Percentiles rank a stretch among this genome's conserved stretches.
Evolutionary conservation across 768 basidiomycete species (phyloP).

Genomic region (Boletus speciosus): DNA sequence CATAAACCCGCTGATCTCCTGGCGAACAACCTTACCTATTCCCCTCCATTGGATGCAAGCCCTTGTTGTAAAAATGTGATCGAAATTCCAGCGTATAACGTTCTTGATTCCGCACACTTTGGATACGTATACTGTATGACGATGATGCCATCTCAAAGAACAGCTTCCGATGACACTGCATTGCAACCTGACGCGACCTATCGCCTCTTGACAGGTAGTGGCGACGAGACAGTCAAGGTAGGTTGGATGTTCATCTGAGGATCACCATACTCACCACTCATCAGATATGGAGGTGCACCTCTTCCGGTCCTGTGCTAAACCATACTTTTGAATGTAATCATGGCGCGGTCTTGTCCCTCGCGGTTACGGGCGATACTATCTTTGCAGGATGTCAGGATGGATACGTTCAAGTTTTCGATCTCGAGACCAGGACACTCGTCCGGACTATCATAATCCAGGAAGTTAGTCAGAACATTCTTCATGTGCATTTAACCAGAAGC

Average conservation of each 20-base stretch:
- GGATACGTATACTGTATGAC: conserved; percentile 91
- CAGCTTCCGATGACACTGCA: conserved; percentile 33
- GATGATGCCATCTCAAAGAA: conserved; percentile 39
- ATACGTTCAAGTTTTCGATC: conserved; percentile 84
- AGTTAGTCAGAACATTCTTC: conserved; percentile 35
- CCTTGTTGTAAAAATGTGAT: conserved; percentile 29
- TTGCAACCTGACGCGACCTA: conserved; percentile 24
- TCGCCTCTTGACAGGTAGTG: conserved; percentile 80
- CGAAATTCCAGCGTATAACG: conserved; percentile 61
- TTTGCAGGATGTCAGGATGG: conserved; percentile 96
- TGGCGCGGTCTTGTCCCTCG: conserved; percentile 83
- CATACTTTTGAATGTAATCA: conserved; percentile 70
- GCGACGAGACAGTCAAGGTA: conserved; percentile 89
- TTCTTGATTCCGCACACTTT: conserved; percentile 87
- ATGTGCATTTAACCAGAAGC: not conserved
- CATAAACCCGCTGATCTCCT: conserved; percentile 64
- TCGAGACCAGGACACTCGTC: conserved; percentile 85
- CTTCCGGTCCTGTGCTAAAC: conserved; percentile 42
- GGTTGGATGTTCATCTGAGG: conserved; percentile 1
- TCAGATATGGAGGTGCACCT: conserved; percentile 66
- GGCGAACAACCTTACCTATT: conserved; percentile 51
- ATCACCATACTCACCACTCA: not conserved
- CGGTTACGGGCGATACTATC: conserved; percentile 70
- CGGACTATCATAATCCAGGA: conserved; percentile 85
- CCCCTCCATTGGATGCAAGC: conserved; percentile 33